Base-by-base conservation (phyloP, 306 rosid species). In the Begonia peltatifolia region DNA sequence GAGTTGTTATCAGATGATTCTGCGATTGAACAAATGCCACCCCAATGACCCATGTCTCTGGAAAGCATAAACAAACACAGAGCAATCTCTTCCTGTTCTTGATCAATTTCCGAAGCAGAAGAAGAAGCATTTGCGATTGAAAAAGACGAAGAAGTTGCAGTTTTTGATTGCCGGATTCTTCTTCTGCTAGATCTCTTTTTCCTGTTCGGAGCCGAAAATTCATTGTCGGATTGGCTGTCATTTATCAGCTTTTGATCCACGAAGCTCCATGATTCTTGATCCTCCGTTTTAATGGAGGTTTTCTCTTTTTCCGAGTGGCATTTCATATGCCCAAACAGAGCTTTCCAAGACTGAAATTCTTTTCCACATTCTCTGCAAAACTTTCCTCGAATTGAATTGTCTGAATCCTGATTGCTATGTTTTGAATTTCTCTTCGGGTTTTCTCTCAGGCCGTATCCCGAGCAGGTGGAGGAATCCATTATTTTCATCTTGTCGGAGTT, bases 61-160 rank as follows among this genome's bases (percentile, higher is more conserved):
- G 90, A 80, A 18, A 89, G 94, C 87, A 89, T 82, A 76, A 89
- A 80, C 70, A 85, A 83, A 63, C 94, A 82, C 71, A 79, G 56
- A 58, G 97, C 97, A 61, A 89, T 89, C 53, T 86, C 86, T 74
- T 84, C 90, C 71, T 82, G 84, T 61, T 89, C 97, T 60, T 82
- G 93, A 49, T 82, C 85, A 52, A 57, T 76, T 43, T 80, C 94
- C 53, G 84, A 82, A 64, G 73, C 58, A 62, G 83, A 77, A 47
- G 84, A 71, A 46, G 88, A 69, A 52, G 68, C 23, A 42, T 56
- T 59, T 10, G 59, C 70, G 53, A 64, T 52, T 47, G 92, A 65
- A 30, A 74, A 60, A 51, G 72, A 69, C 36, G 80, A 64, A 65
- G 75, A 59, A 42, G 56, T 56, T 38, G 73, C 53, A 65, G 58